Percentiles rank a stretch among this genome's conserved stretches.
These are phyloP conservation scores for Aureobasidium sp. DNA, from an alignment of 2,329 filamentous ascomycete species.

Conservation along the genomic window DNA sequence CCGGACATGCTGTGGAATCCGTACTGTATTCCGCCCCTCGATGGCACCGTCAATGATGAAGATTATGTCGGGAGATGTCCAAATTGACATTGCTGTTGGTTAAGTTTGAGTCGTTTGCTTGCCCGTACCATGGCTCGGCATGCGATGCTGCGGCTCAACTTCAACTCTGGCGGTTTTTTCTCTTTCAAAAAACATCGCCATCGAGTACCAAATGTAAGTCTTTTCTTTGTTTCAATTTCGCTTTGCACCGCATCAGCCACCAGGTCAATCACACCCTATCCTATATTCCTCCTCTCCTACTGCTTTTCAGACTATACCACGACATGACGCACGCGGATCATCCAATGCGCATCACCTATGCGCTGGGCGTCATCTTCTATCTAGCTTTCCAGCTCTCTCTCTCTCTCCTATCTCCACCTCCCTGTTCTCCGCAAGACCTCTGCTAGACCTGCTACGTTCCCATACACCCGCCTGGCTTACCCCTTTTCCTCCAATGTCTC, in stretches of 20 bases:
- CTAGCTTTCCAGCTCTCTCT: too few relatives aligned
- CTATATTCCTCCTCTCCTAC: neutral
- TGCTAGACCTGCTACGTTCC: neutral
- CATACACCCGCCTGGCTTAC: neutral
- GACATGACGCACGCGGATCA: neutral
- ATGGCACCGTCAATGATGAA: neutral
- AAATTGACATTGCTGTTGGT: neutral
- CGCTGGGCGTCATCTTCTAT: neutral
- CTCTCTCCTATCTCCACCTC: neutral
- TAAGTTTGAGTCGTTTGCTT: conserved; percentile 7
- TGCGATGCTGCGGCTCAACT: neutral
- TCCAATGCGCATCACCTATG: neutral
- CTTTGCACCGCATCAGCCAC: neutral
- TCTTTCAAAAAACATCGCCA: neutral
- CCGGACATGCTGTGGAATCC: neutral
- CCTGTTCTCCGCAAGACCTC: neutral
- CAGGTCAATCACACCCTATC: neutral
- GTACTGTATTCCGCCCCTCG: neutral
- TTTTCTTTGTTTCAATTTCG: neutral
- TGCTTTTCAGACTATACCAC: neutral
- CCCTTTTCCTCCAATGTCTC: neutral
- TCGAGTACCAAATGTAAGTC: neutral
- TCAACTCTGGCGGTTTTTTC: neutral
- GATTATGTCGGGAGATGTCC: neutral
- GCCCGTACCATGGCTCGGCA: neutral